phyloP scores from a whole-genome alignment of 2,329 filamentous ascomycete species.

The Cladosporium austrohemisphaericum region DNA sequence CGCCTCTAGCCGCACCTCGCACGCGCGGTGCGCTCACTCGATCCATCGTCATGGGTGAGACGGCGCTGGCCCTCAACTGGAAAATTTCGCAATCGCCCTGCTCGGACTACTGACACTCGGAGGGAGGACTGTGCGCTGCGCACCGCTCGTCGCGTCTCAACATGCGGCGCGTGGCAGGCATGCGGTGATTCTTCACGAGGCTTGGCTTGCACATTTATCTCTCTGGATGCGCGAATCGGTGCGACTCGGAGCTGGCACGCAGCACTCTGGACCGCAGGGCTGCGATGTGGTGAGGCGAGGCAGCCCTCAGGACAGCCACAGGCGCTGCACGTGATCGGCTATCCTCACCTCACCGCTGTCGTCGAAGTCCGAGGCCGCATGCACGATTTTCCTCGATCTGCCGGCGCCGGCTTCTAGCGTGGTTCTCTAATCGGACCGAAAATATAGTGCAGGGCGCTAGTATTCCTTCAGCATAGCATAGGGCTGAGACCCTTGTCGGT shows the following conservation, averaged over 20 bases:
- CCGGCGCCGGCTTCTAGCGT: slow-evolving; percentile 9
- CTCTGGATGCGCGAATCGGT: no score
- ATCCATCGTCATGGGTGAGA: slow-evolving; percentile 9
- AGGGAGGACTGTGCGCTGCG: no score
- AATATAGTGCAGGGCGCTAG: no score
- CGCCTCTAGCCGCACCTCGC: no score
- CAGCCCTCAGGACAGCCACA: neutral
- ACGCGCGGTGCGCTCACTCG: neutral
- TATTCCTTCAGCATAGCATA: no score
- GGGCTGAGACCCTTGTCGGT: slow-evolving; percentile 1
- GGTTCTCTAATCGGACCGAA: slow-evolving; percentile 4
- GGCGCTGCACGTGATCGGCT: slow-evolving; percentile 9
- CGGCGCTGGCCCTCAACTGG: slow-evolving; percentile 7
- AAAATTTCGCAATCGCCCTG: slow-evolving; percentile 1
- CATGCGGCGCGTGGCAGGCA: neutral
- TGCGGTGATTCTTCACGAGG: neutral
- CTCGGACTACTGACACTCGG: no score
- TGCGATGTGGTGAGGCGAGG: neutral
- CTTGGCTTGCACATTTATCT: neutral
- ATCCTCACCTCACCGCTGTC: slow-evolving; percentile 8
- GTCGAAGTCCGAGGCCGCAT: neutral
- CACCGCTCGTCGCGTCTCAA: neutral
- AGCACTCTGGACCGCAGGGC: no score
- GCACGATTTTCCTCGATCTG: slow-evolving; percentile 1
- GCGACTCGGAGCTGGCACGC: no score